Evolutionary conservation across 768 basidiomycete genomes (phyloP).

Genomic region (Naganishia randhawae): DNA sequence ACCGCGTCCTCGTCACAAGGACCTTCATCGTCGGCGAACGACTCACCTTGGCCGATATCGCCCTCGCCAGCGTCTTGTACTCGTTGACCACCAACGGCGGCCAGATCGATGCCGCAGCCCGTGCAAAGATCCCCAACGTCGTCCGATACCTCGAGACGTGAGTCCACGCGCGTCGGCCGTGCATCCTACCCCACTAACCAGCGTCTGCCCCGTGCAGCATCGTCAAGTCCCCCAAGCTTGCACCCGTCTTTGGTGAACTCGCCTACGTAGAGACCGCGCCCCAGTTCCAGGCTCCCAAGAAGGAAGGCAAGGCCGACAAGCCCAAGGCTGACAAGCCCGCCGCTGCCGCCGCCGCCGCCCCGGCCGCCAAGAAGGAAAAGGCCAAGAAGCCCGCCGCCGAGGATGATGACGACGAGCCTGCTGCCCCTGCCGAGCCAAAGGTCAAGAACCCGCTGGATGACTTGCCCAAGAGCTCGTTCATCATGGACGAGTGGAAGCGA

Average conservation of each 20-base stretch:
- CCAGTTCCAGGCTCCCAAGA: constrained; percentile 72
- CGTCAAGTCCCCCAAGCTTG: constrained; percentile 73
- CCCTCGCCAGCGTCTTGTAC: constrained; percentile 61
- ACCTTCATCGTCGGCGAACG: constrained; percentile 93
- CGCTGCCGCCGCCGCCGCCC: constrained; percentile 38
- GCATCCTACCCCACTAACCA: too few species aligned
- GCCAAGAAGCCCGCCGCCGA: constrained; percentile 38
- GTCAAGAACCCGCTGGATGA: constrained; percentile 89
- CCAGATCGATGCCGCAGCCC: constrained; percentile 64
- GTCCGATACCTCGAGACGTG: constrained; percentile 79
- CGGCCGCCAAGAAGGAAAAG: constrained; percentile 50
- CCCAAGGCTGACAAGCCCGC: constrained; percentile 37
- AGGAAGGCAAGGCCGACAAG: constrained; percentile 50
- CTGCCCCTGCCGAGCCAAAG: constrained; percentile 78
- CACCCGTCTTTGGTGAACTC: constrained; percentile 62
- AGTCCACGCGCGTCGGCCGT: too few species aligned
- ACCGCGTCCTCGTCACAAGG: constrained; percentile 67
- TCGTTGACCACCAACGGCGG: constrained; percentile 55
- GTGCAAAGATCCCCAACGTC: constrained; percentile 68
- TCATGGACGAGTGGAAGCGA: constrained; percentile 82
- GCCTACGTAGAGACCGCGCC: constrained; percentile 65
- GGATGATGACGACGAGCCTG: constrained; percentile 71
- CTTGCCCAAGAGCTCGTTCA: constrained; percentile 61
- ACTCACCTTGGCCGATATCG: constrained; percentile 86
- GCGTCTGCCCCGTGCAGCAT: constrained; percentile 52